Conservation (phyloP, 352 stramenopile genomes). For the Globisporangium paroecandrum region DNA sequence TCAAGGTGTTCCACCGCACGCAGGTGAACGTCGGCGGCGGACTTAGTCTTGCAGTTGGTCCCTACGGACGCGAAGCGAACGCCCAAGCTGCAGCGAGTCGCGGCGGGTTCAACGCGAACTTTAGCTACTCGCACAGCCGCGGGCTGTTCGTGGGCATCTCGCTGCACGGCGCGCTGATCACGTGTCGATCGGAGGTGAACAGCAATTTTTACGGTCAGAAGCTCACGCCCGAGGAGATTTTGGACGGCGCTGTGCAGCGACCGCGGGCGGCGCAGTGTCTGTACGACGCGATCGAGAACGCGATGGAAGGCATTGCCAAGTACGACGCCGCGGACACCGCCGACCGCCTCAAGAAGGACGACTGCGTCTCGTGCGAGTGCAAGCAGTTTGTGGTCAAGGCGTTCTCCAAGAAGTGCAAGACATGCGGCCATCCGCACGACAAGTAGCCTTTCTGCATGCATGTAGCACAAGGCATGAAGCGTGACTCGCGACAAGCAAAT, state of each 20-base stretch:
- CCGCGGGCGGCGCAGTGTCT: slow-evolving; percentile 69
- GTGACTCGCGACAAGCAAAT: neutral
- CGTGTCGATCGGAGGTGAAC: slow-evolving; percentile 89
- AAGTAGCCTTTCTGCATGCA: slow-evolving; percentile 19
- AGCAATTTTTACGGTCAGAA: slow-evolving; percentile 93
- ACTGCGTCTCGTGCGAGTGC: slow-evolving; percentile 55
- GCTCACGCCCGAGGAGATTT: slow-evolving; percentile 71
- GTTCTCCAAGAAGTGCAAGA: slow-evolving; percentile 81
- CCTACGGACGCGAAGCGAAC: slow-evolving; percentile 81
- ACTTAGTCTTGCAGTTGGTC: slow-evolving; percentile 88
- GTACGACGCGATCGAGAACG: slow-evolving; percentile 72
- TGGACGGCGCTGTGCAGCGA: slow-evolving; percentile 51
- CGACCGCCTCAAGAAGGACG: slow-evolving; percentile 20
- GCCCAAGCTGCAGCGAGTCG: slow-evolving; percentile 78
- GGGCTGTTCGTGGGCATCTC: slow-evolving; percentile 93
- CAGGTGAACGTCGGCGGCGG: slow-evolving; percentile 91
- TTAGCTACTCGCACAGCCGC: slow-evolving; percentile 92
- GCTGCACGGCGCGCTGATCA: slow-evolving; percentile 91
- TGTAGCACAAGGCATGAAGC: neutral
- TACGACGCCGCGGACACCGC: slow-evolving; percentile 39
- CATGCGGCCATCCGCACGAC: slow-evolving; percentile 55
- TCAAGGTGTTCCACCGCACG: slow-evolving; percentile 89
- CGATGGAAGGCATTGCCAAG: slow-evolving; percentile 64
- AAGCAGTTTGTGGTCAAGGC: slow-evolving; percentile 54
- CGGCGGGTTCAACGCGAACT: slow-evolving; percentile 86